Conservation (phyloP, 139 green algal species). For the Tetradesmus lagerheimii region DNA sequence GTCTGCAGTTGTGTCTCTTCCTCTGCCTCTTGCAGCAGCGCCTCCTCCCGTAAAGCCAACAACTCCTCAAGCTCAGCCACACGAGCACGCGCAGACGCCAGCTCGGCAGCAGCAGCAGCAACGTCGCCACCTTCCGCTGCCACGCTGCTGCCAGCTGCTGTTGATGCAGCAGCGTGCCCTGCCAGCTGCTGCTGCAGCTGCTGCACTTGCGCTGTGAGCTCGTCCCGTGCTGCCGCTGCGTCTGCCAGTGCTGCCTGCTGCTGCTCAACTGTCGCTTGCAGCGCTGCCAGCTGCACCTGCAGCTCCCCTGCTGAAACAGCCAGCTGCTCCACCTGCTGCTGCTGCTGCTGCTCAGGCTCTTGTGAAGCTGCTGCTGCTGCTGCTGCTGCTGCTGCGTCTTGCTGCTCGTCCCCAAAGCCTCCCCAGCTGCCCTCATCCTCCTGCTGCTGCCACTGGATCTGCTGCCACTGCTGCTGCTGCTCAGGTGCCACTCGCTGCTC, state of each 20-base stretch:
- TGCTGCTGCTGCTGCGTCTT: background rate
- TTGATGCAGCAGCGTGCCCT: background rate
- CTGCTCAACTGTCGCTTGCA: background rate
- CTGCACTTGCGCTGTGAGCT: background rate
- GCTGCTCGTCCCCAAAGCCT: background rate
- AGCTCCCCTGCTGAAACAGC: background rate
- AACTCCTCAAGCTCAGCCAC: slow-evolving; percentile 19
- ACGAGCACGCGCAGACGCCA: background rate
- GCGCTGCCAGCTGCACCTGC: background rate
- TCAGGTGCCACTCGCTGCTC: background rate
- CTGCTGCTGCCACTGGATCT: background rate
- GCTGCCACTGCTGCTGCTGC: background rate
- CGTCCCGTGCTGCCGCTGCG: background rate
- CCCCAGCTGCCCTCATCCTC: background rate
- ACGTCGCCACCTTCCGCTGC: background rate
- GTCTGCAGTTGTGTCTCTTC: slow-evolving; percentile 37
- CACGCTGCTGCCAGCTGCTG: background rate
- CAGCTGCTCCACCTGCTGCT: background rate
- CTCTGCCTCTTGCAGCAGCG: slow-evolving; percentile 34
- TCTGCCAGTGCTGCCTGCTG: background rate
- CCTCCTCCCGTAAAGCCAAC: background rate
- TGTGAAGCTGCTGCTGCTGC: background rate
- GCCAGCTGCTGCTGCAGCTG: slow-evolving; percentile 21
- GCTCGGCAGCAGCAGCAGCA: background rate
- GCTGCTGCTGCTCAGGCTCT: slow-evolving; percentile 32